Evolutionary conservation across 805 yeast genomes (phyloP), one percentile per base, ranked within the genome.

Genomic region (Saturnispora diversa): DNA sequence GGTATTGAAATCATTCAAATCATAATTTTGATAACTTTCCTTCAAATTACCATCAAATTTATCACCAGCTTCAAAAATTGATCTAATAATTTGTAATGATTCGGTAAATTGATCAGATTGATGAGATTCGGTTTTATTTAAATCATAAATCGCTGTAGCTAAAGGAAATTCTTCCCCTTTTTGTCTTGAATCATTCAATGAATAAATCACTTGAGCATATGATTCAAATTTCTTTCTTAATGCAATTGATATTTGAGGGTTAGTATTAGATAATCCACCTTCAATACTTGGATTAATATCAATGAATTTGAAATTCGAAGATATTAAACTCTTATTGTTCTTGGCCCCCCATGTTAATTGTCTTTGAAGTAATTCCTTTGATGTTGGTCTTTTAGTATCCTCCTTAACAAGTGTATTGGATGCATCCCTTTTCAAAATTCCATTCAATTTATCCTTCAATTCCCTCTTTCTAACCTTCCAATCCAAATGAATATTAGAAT

Each of bases 401-500:
- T 39, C 40, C 23, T 46, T 38, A 3, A 50, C 55, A 5, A 50
- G 37, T 1, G 47, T 23, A 13, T 21, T 26, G 9, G 54, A 44
- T 7, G 43, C 43, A 5, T 53, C 52, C 30, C 58, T 59, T 35
- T 63, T 64, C 35, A 68, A 49, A 12, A 72, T 60, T 16, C 75
- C 67, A 1, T 94, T 90, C 49, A 86, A 74, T 16, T 80, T 74
- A 47, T 76, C 80, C 54, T 84, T 74, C 35, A 90, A 71, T 50
- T 80, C 83, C 46, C 77, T 76, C 52, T 85, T 80, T 47, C 85
- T 75, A 36, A 74, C 74, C 43, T 76, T 76, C 97, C 97, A 92
- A 58, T 88, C 95, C 35, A 83, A 68, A 3, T 81, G 66, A 20
- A 92, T 69, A 51, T 80, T 84, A 46, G 77, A 75, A 50, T 71